Percentiles rank a stretch among this genome's conserved stretches.
phyloP scores from a whole-genome alignment of 306 rosid genomes.

The Sesbania bispinosa region DNA sequence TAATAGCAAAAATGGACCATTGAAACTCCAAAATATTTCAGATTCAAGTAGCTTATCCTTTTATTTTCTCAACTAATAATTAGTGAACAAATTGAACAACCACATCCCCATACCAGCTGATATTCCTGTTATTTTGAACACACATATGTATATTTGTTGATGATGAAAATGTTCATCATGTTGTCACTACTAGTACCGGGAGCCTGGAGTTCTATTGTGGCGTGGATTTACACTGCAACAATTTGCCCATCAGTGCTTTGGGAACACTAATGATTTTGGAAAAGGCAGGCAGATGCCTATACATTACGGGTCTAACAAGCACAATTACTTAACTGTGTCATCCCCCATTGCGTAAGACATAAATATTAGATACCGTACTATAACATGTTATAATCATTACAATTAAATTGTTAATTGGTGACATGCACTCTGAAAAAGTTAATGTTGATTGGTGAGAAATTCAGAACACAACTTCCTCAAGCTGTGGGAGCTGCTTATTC shows the following conservation, averaged over 20 bases:
- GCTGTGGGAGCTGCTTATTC: conserved; percentile 76
- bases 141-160: neutral
- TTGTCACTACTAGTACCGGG: conserved; percentile 56
- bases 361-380: neutral
- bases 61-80: neutral
- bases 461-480: conserved; percentile 75
- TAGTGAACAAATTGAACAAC: neutral
- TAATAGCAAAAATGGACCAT: neutral
- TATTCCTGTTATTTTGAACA: neutral
- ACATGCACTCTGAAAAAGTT: conserved; percentile 11
- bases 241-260: conserved; percentile 59
- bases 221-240: conserved; percentile 77
- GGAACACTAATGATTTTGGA: conserved; percentile 59
- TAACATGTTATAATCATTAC: neutral
- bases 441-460: conserved; percentile 22
- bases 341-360: conserved; percentile 72
- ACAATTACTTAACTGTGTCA: conserved; percentile 63
- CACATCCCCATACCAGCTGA: neutral
- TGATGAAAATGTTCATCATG: neutral
- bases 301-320: conserved; percentile 65
- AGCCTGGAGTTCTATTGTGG: conserved; percentile 73
- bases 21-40: neutral
- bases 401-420: neutral
- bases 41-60: neutral
- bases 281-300: conserved; percentile 81